These are phyloP conservation scores for Verticillium longisporum DNA, from an alignment of 2,329 filamentous ascomycete species.

Conservation along the genomic window DNA sequence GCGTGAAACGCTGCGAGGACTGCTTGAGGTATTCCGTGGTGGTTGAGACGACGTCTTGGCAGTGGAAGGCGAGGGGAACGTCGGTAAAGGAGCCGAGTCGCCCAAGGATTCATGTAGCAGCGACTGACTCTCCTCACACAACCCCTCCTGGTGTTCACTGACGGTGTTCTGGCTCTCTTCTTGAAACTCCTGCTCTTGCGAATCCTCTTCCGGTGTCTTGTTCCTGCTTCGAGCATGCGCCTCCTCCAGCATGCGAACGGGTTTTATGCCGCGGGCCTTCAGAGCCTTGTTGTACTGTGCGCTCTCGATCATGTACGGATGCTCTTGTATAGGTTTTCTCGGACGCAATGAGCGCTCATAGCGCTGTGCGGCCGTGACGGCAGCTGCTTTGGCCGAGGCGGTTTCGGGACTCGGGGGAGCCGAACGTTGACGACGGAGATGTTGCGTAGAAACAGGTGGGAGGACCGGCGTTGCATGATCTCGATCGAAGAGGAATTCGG, in stretches of 20 bases:
- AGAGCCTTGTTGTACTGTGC: constrained; percentile 46
- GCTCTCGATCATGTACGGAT: constrained; percentile 51
- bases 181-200: constrained; percentile 42
- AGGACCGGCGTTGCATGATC: constrained; percentile 25
- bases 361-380: constrained; percentile 16
- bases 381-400: not conserved
- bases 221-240: constrained; percentile 20
- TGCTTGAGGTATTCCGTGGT: constrained; percentile 20
- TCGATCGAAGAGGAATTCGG: constrained; percentile 14
- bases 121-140: constrained; percentile 27
- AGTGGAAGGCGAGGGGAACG: constrained; percentile 1
- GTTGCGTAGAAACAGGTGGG: constrained; percentile 49
- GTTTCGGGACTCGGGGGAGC: not conserved
- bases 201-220: constrained; percentile 30
- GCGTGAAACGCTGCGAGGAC: constrained; percentile 23
- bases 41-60: constrained; percentile 7
- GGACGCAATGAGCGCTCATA: constrained; percentile 47
- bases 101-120: not conserved
- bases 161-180: constrained; percentile 40
- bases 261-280: constrained; percentile 47
- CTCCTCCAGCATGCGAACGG: constrained; percentile 33
- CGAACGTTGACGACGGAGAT: constrained; percentile 30
- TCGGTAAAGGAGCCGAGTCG: not conserved
- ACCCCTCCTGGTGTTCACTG: constrained; percentile 16
- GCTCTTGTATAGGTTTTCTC: constrained; percentile 54